phyloP scores from a whole-genome alignment of 2,329 filamentous ascomycete genomes.

The Colletotrichum musae region DNA sequence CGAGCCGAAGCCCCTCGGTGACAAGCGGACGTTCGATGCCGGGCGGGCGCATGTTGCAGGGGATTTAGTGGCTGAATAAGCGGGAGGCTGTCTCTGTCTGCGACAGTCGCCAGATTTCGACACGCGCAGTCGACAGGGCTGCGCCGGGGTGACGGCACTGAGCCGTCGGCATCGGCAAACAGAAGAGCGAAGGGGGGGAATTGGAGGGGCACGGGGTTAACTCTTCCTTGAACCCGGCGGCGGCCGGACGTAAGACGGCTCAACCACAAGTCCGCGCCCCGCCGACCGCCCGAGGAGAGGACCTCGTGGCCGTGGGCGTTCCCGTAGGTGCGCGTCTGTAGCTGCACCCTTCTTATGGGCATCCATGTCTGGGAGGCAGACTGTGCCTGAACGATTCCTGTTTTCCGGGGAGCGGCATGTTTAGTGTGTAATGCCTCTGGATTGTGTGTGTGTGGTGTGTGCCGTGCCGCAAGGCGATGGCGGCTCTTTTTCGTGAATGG shows the following conservation, averaged over 20 bases:
- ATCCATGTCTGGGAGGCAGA: slow-evolving; percentile 19
- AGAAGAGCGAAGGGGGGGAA: not conserved
- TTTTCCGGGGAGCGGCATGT: slow-evolving; percentile 3
- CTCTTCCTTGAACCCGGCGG: slow-evolving; percentile 9
- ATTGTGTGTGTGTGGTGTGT: not conserved
- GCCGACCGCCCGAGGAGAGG: not conserved
- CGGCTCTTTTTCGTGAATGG: slow-evolving; percentile 40
- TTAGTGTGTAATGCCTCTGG: not conserved
- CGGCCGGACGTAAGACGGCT: slow-evolving; percentile 33
- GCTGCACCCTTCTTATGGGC: slow-evolving; percentile 4
- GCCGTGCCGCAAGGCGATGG: slow-evolving; percentile 26
- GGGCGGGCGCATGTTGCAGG: slow-evolving; percentile 26
- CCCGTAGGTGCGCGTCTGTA: slow-evolving; percentile 1
- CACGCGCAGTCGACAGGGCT: not conserved
- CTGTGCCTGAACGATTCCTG: slow-evolving; percentile 28
- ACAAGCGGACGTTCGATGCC: slow-evolving; percentile 23
- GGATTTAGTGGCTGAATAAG: slow-evolving; percentile 32
- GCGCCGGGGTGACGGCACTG: slow-evolving; percentile 17
- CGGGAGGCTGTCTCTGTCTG: not conserved
- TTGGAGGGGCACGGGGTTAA: slow-evolving; percentile 23
- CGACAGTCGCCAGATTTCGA: slow-evolving; percentile 11
- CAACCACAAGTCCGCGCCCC: slow-evolving; percentile 31
- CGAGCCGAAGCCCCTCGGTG: slow-evolving; percentile 38
- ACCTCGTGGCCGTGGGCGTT: not conserved
- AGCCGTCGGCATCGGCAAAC: slow-evolving; percentile 19